Percentiles rank a stretch among this genome's conserved stretches.
phyloP scores from a whole-genome alignment of 2,329 filamentous ascomycete genomes.

The Sporothrix brasiliensis region DNA sequence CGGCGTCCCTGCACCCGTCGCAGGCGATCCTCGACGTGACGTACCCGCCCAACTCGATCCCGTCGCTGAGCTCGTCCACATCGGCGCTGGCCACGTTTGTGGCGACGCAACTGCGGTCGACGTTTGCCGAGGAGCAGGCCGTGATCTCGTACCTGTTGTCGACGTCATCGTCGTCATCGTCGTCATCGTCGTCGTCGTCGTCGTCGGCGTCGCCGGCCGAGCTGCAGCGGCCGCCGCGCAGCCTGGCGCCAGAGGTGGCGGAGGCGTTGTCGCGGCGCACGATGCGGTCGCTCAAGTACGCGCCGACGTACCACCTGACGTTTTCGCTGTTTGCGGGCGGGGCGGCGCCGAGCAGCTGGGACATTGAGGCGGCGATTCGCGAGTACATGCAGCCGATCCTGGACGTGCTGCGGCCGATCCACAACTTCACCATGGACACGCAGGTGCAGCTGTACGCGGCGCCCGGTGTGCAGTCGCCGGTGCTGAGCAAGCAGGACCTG shows the following conservation, averaged over 20 bases:
- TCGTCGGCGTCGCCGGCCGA: conserved; percentile 49
- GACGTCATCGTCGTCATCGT: conserved; percentile 55
- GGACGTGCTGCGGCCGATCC: conserved; percentile 76
- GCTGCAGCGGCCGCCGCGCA: conserved; percentile 47
- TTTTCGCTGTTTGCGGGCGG: conserved; percentile 91
- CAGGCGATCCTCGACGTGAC: conserved; percentile 73
- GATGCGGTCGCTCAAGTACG: conserved; percentile 85
- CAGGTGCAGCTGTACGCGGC: conserved; percentile 94
- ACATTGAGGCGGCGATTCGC: conserved; percentile 78
- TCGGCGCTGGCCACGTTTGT: conserved; percentile 76
- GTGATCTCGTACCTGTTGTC: conserved; percentile 77
- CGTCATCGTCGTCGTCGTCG: no score
- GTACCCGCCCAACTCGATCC: conserved; percentile 70
- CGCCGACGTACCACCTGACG: conserved; percentile 90
- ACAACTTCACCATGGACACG: conserved; percentile 94
- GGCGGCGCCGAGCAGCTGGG: conserved; percentile 81
- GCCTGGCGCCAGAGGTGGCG: conserved; percentile 54
- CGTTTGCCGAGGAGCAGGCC: conserved; percentile 87
- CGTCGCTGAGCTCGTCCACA: conserved; percentile 68
- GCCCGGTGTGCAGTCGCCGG: conserved; percentile 63
- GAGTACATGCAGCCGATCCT: conserved; percentile 83
- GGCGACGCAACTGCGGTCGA: conserved; percentile 72
- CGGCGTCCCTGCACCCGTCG: conserved; percentile 68
- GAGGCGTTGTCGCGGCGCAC: conserved; percentile 69
- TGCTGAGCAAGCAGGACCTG: conserved; percentile 81